Evolutionary conservation across 164 flowering plant species (phyloP), one percentile per base, ranked within the genome.

Genomic region (Annona squamosa): DNA sequence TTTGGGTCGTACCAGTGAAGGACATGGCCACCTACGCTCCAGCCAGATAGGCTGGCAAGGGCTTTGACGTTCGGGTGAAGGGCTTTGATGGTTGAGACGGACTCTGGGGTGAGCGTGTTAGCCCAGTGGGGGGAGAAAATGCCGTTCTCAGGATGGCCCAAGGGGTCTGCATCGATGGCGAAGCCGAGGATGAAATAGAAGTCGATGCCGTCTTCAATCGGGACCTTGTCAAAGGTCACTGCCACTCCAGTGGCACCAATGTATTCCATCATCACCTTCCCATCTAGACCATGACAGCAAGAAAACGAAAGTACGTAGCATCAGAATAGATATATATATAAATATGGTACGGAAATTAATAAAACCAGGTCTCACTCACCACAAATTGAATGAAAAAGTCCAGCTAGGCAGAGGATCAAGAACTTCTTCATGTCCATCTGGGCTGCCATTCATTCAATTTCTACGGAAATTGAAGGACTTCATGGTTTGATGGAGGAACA

Each of bases 231-330:
- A 48, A 89, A 83, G 44, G 75, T 75, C 2, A 89, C 79, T 1
- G 86, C 81, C 1, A 71, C 71, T 26, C 90, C 88, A 5, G 88
- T 86, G 7, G 89, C 90, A 75, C 90, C 89, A 9, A 89, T 87
- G 77, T 87, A 86, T 77, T 87, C 93, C 91, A 86, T 88, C 87
- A 87, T 84, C 77, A 87, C 87, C 77, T 88, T 88, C n/a, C 79
- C 86, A 73, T 82, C 87, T 84, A 79, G 12, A 5, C 12, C 57
- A 48, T 12, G 37, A 26, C 57, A 48, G 57, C 10, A 4, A 4
- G 12, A 48, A 48, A 48, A 48, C 5, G 10, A 48, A 5, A 48
- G 12, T 2, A 48, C 57, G 37, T 26, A 26, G 37, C 37, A 26
- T 26, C 37, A 26, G 37, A 26, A 26, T 26, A 26, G 37, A 26